Base-by-base conservation (phyloP, 2,329 filamentous ascomycete genomes). In the Juglanconis sp. region DNA sequence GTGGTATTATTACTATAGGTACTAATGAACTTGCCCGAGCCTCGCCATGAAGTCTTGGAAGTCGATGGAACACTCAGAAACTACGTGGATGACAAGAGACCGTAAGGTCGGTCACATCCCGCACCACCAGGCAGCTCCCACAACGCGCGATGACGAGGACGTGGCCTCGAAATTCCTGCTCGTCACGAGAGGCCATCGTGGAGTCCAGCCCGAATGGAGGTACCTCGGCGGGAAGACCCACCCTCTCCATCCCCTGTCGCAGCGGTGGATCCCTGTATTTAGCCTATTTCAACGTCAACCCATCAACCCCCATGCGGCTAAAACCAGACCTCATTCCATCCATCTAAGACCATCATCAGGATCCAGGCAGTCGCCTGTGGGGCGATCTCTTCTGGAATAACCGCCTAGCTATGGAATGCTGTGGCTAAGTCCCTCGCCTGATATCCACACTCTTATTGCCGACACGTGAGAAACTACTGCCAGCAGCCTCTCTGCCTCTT, bases 261-360 rank as follows among this genome's bases (percentile, higher is more conserved):
- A 48, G 38, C 46, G 47, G 52, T 49, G 53, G 56, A 47, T 13
- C 56, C 32, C 47, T 34, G 56, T 13, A 54, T 62, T 60, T 60
- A 63, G 57, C 61, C 57, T 63, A 63, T 53, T 60, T 54, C 35
- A 48, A 60, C 50, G 51, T 50, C 53, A 60, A 24, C 5, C 34
- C 49, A 49, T 49, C 44, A 48, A 38, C 49, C 35, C 53, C 52
- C 53, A 54, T 68, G 48, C 72, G 70, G 35, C 71, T 71, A 54
- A 63, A 60, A 42, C 40, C 24, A 59, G 40, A 42, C 36, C n/a
- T 44, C 30, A 35, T 9, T 9, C 44, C 9, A n/a, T 24, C n/a
- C 53, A 36, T 35, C 47, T 36, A 13, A 8, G 8, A 40, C 36
- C 36, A 40, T 13, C 34, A 42, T 30, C 13, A 10, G 40, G 24